Percentiles rank a stretch among this genome's conserved stretches.
Evolutionary conservation across 1,139 yeast genomes (phyloP).

Genomic region (Suhomyces coccinellae): DNA sequence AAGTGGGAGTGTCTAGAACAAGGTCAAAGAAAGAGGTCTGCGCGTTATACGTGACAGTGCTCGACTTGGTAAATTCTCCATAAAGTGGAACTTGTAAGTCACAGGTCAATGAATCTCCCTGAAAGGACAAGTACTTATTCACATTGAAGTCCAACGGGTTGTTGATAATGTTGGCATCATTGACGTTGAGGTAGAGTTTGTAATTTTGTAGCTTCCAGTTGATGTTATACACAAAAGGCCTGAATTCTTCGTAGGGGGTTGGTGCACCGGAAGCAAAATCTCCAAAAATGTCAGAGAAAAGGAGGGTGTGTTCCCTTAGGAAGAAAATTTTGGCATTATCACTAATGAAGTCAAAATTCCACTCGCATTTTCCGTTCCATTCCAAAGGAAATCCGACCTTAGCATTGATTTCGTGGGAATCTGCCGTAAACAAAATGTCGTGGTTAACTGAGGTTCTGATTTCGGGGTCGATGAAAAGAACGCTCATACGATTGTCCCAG

Average conservation of each 20-base stretch:
- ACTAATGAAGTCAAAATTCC: slow-evolving; percentile 62
- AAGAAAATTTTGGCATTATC: slow-evolving; percentile 59
- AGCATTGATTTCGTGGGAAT: slow-evolving; percentile 55
- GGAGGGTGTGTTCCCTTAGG: slow-evolving; percentile 78
- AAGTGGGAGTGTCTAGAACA: slow-evolving; percentile 76
- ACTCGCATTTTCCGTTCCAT: slow-evolving; percentile 78
- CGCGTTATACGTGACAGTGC: slow-evolving; percentile 54
- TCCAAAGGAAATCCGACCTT: slow-evolving; percentile 67
- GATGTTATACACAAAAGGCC: slow-evolving; percentile 65
- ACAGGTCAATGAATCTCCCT: slow-evolving; percentile 59
- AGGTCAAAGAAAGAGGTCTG: slow-evolving; percentile 63
- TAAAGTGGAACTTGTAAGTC: slow-evolving; percentile 59
- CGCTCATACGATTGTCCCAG: slow-evolving; percentile 52
- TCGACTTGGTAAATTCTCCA: slow-evolving; percentile 57
- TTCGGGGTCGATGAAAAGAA: slow-evolving; percentile 59
- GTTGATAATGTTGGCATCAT: slow-evolving; percentile 83
- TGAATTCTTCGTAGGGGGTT: slow-evolving; percentile 68
- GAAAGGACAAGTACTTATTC: slow-evolving; percentile 72
- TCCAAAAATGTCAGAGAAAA: slow-evolving; percentile 69
- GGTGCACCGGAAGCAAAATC: slow-evolving; percentile 82
- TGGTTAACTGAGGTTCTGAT: slow-evolving; percentile 85
- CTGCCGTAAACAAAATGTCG: slow-evolving; percentile 69
- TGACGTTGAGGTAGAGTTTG: slow-evolving; percentile 70
- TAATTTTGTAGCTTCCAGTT: slow-evolving; percentile 61
- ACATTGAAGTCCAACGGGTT: slow-evolving; percentile 83